phyloP scores from a whole-genome alignment of 176 grass and related monocot species.

The Eragrostis curvula region DNA sequence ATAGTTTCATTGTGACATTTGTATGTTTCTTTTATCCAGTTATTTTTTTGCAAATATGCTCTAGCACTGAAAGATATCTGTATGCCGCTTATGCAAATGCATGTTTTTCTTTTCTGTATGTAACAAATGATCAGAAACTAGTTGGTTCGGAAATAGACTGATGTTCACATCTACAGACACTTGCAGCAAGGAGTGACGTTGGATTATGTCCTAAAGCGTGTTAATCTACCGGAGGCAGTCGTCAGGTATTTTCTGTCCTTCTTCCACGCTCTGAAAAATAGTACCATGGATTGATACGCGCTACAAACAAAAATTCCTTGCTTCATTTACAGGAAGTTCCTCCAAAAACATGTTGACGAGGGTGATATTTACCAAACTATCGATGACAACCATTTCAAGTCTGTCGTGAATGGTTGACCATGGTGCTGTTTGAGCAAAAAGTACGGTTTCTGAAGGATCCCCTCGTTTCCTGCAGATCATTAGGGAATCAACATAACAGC shows the following conservation, averaged over 20 bases:
- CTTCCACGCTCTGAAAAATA: not conserved
- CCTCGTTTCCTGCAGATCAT: not conserved
- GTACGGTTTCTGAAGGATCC: conserved; percentile 12
- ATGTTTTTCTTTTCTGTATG: conserved; percentile 13
- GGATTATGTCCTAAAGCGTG: conserved; percentile 49
- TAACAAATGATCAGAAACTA: not conserved
- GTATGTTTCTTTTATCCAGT: not conserved
- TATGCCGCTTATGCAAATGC: not conserved
- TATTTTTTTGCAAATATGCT: not conserved
- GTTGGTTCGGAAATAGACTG: not conserved
- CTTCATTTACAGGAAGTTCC: conserved; percentile 53
- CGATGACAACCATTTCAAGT: conserved; percentile 82
- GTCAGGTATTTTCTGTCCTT: conserved; percentile 54
- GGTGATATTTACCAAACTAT: conserved; percentile 87
- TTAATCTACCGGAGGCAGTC: conserved; percentile 51
- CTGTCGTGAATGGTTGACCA: conserved; percentile 75
- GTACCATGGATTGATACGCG: not conserved
- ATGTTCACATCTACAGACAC: conserved; percentile 45
- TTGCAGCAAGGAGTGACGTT: conserved; percentile 67
- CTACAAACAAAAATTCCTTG: not conserved
- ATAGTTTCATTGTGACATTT: not conserved
- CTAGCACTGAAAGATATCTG: not conserved
- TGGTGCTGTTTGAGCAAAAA: conserved; percentile 1
- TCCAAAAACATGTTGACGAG: conserved; percentile 48
- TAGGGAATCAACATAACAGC: conserved; percentile 9